Conservation (phyloP, 2,329 filamentous ascomycete genomes). For the Lizonia empirigonia region DNA sequence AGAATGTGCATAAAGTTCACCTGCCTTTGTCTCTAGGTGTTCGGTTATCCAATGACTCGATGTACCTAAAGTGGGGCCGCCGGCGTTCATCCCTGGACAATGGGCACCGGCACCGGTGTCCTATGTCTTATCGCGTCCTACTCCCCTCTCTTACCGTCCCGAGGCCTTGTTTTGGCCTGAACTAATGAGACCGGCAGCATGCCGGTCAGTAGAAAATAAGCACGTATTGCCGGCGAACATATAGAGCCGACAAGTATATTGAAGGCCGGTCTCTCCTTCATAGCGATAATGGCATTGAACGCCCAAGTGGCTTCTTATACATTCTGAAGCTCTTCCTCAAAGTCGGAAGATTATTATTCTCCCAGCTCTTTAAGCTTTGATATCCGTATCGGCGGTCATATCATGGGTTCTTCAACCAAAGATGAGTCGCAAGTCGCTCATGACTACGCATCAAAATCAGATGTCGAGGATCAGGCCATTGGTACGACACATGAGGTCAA, state of each 20-base stretch:
- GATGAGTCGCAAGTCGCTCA: not conserved
- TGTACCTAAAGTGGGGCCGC: too few relatives aligned
- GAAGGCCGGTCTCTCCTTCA: not conserved
- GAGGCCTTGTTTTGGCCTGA: too few relatives aligned
- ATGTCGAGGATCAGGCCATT: conserved; percentile 2
- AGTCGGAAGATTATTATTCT: too few relatives aligned
- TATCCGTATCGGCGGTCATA: not conserved
- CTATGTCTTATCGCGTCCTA: not conserved
- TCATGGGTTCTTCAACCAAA: not conserved
- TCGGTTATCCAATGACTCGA: too few relatives aligned
- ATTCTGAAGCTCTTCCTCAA: too few relatives aligned
- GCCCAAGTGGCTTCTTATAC: too few relatives aligned
- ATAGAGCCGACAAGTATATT: not conserved
- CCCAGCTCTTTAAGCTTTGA: too few relatives aligned
- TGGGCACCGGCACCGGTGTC: too few relatives aligned
- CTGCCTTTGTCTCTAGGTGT: too few relatives aligned
- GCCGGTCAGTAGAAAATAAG: not conserved
- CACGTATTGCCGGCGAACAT: not conserved
- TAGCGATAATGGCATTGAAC: not conserved
- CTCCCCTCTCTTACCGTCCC: not conserved
- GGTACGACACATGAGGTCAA: conserved; percentile 2
- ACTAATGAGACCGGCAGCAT: not conserved
- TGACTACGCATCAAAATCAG: not conserved
- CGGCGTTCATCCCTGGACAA: too few relatives aligned
- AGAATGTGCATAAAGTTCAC: too few relatives aligned